phyloP scores from a whole-genome alignment of 495 filamentous ascomycete genomes.

The Daldinia caldariorum region DNA sequence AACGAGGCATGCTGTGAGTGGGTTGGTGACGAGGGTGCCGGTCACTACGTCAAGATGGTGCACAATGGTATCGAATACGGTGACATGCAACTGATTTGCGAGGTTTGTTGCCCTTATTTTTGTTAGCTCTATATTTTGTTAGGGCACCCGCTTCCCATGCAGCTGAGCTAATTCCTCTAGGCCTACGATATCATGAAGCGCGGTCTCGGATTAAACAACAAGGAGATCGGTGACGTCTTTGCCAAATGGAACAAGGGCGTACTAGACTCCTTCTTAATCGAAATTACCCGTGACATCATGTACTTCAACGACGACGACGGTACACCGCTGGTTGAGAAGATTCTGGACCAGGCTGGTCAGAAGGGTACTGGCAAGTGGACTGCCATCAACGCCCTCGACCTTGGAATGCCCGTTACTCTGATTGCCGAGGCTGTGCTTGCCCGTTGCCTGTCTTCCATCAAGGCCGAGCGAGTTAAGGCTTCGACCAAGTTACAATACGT shows the following conservation, averaged over 20 bases:
- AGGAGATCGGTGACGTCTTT: conserved; percentile 96
- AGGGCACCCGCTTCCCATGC: not conserved
- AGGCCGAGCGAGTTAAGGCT: conserved; percentile 89
- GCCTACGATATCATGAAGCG: conserved; percentile 99
- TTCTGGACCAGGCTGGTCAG: conserved; percentile 97
- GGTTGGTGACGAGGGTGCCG: conserved; percentile 98
- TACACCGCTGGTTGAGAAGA: conserved; percentile 93
- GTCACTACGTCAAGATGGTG: conserved; percentile 99
- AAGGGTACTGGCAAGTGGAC: conserved; percentile 99
- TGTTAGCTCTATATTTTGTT: not conserved
- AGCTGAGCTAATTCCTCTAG: conserved; percentile 57
- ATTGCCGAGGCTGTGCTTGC: conserved; percentile 98
- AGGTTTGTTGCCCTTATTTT: conserved; percentile 66
- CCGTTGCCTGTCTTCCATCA: conserved; percentile 91
- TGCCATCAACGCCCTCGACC: conserved; percentile 96
- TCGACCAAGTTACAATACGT: conserved; percentile 74
- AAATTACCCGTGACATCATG: conserved; percentile 98
- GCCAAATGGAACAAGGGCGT: conserved; percentile 98
- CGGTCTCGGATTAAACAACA: conserved; percentile 81
- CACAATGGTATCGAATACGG: conserved; percentile 99
- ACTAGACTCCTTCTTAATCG: conserved; percentile 98
- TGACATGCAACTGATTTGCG: conserved; percentile 99
- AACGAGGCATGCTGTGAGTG: conserved; percentile 98
- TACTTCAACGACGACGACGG: conserved; percentile 96
- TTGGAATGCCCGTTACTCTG: conserved; percentile 98